These are phyloP conservation scores for Cyclanthera cordifolia DNA, from an alignment of 306 rosid genomes.

Conservation along the genomic window DNA sequence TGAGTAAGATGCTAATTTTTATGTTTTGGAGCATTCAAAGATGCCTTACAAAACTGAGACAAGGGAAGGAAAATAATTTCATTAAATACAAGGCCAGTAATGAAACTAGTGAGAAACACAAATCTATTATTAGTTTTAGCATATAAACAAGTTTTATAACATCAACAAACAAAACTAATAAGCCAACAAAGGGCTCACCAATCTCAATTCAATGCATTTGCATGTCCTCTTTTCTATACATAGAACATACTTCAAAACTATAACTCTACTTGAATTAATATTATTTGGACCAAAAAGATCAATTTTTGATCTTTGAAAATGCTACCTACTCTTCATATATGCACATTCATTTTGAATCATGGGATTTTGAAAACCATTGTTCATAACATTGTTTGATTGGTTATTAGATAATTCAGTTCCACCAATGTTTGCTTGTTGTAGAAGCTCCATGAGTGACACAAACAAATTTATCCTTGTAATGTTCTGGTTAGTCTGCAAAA, in stretches of 20 bases:
- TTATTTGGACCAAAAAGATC: neutral
- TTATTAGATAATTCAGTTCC: conserved; percentile 29
- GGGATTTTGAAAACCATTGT: conserved; percentile 25
- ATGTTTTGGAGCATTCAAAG: too few relatives aligned
- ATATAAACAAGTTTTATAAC: conserved; percentile 22
- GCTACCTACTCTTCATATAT: conserved; percentile 11
- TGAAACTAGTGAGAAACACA: too few relatives aligned
- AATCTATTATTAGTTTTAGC: neutral
- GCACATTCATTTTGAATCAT: neutral
- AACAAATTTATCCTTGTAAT: conserved; percentile 62
- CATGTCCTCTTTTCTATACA: conserved; percentile 8
- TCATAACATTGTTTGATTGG: conserved; percentile 22
- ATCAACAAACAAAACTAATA: conserved; percentile 3
- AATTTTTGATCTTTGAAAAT: conserved; percentile 3
- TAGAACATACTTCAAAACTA: neutral
- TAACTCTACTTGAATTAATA: neutral
- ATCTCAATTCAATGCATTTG: neutral
- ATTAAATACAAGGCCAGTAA: too few relatives aligned
- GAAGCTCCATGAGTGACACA: conserved; percentile 58
- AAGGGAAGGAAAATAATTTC: too few relatives aligned
- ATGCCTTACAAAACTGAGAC: too few relatives aligned
- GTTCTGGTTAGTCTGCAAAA: conserved; percentile 41
- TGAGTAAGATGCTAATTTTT: too few relatives aligned
- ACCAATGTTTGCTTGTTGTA: conserved; percentile 30
- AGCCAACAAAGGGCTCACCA: conserved; percentile 8